Conservation (phyloP, 352 stramenopile species). For the Halophytophthora polymorphica region DNA sequence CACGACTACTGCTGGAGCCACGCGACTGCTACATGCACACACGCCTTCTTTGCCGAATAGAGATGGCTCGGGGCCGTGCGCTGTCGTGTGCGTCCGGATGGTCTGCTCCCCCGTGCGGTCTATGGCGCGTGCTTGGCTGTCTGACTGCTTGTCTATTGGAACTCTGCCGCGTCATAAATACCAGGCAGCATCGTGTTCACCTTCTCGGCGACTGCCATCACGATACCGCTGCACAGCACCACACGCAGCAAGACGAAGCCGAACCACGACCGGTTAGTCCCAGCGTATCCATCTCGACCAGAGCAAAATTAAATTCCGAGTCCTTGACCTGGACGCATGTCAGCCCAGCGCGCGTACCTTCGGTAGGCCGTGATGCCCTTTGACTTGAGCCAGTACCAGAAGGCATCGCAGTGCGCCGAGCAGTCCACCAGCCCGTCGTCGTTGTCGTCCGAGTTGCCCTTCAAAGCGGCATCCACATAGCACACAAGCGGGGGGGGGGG, state of each 20-base stretch:
- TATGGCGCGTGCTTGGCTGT: too few species aligned
- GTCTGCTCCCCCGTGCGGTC: too few species aligned
- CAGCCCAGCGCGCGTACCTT: slow-evolving; percentile 36
- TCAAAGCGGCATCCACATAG: slow-evolving; percentile 16
- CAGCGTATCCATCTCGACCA: not conserved
- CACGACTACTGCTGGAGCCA: too few species aligned
- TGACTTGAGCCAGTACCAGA: slow-evolving; percentile 96
- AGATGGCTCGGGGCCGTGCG: too few species aligned
- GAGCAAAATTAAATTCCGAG: not conserved
- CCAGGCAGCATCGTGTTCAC: slow-evolving; percentile 95
- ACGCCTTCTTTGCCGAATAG: too few species aligned
- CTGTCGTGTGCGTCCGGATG: too few species aligned
- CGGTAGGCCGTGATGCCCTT: slow-evolving; percentile 95
- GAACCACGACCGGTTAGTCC: slow-evolving; percentile 1
- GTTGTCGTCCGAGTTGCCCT: slow-evolving; percentile 83
- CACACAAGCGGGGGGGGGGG: slow-evolving; percentile 22
- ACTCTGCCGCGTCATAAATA: slow-evolving; percentile 95
- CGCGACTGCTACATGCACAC: too few species aligned
- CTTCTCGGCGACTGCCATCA: slow-evolving; percentile 97
- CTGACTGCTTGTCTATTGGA: slow-evolving; percentile 71
- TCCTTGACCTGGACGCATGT: not conserved
- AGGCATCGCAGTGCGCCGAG: slow-evolving; percentile 94
- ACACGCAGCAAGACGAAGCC: slow-evolving; percentile 2
- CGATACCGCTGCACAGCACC: slow-evolving; percentile 84
- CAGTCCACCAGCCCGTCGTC: slow-evolving; percentile 90